Evolutionary conservation across 129 eudicot species (phyloP).

Genomic region (Pulicaria dysenterica): DNA sequence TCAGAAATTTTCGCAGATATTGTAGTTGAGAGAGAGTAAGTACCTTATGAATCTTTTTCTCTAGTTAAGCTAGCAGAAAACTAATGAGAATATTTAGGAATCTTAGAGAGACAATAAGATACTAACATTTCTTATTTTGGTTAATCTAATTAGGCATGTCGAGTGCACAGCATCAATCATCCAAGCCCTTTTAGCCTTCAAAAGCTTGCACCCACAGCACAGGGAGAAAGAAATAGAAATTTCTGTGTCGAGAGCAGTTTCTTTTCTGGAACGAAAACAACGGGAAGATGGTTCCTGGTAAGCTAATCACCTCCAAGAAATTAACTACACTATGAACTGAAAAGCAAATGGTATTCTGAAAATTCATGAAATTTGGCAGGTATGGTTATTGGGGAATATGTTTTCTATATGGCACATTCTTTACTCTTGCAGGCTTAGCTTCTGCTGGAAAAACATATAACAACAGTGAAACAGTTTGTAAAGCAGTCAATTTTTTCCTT

Average conservation of each 20-base stretch:
- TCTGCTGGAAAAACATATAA: slow-evolving; percentile 50
- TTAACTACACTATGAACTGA: background rate
- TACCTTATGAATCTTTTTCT: background rate
- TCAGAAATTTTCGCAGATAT: slow-evolving; percentile 51
- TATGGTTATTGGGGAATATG: slow-evolving; percentile 71
- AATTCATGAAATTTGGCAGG: slow-evolving; percentile 37
- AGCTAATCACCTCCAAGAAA: background rate
- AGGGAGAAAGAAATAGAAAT: slow-evolving; percentile 57
- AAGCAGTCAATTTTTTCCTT: slow-evolving; percentile 45
- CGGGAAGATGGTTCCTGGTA: slow-evolving; percentile 51
- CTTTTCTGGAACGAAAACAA: slow-evolving; percentile 37
- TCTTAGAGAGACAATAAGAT: background rate
- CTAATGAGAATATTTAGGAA: background rate
- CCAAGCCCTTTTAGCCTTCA: slow-evolving; percentile 56
- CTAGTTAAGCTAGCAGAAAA: background rate
- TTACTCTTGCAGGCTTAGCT: slow-evolving; percentile 46
- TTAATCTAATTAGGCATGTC: slow-evolving; percentile 50
- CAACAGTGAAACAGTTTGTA: slow-evolving; percentile 43
- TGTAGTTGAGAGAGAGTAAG: slow-evolving; percentile 59
- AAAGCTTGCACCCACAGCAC: slow-evolving; percentile 47
- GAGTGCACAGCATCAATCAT: slow-evolving; percentile 60
- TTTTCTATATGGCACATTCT: slow-evolving; percentile 54
- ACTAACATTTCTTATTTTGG: background rate
- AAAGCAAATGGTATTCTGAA: background rate
- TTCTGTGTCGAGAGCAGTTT: slow-evolving; percentile 41